A percentile compares a stretch with the other conserved stretches of the same genome.
Evolutionary conservation across 2,329 filamentous ascomycete species (phyloP).

Genomic region (Hymenoscyphus fraxineus): DNA sequence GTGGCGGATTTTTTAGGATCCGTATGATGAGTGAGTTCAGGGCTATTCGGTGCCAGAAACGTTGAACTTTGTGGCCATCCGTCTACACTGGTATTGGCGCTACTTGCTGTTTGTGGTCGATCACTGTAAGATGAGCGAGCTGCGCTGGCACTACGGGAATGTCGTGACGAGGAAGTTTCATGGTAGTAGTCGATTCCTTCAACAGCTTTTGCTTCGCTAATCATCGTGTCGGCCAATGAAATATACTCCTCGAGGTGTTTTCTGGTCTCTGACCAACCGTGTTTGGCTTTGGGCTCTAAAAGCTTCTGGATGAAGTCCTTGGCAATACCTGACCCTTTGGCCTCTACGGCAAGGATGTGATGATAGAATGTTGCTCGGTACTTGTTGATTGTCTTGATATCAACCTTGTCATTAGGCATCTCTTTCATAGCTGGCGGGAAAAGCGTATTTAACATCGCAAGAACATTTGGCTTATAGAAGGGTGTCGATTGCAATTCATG

Average conservation of each 20-base stretch:
- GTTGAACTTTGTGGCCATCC: neutral
- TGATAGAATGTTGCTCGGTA: constrained; percentile 27
- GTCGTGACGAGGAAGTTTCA: neutral
- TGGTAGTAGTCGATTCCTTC: constrained; percentile 18
- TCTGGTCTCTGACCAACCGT: constrained; percentile 23
- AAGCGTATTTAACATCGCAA: constrained; percentile 33
- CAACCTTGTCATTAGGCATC: constrained; percentile 24
- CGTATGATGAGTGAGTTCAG: neutral
- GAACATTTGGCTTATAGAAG: constrained; percentile 24
- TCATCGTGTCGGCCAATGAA: constrained; percentile 26
- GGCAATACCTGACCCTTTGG: constrained; percentile 15
- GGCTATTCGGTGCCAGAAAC: constrained; percentile 5
- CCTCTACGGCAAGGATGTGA: constrained; percentile 22
- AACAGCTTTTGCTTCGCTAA: constrained; percentile 22
- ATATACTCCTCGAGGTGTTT: constrained; percentile 22
- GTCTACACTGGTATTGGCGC: constrained; percentile 14
- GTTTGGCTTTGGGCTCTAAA: constrained; percentile 16
- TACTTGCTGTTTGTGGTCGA: constrained; percentile 11
- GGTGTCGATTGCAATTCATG: constrained; percentile 20
- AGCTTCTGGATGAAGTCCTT: constrained; percentile 20
- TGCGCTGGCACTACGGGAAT: constrained; percentile 6
- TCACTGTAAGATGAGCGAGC: constrained; percentile 5
- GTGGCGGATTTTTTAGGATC: neutral
- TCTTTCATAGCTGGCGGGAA: constrained; percentile 29
- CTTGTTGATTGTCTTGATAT: constrained; percentile 17